A percentile compares a stretch with the other conserved stretches of the same genome.
Evolutionary conservation across 441 rosid species (phyloP).

Genomic region (Erysimum cheiri): DNA sequence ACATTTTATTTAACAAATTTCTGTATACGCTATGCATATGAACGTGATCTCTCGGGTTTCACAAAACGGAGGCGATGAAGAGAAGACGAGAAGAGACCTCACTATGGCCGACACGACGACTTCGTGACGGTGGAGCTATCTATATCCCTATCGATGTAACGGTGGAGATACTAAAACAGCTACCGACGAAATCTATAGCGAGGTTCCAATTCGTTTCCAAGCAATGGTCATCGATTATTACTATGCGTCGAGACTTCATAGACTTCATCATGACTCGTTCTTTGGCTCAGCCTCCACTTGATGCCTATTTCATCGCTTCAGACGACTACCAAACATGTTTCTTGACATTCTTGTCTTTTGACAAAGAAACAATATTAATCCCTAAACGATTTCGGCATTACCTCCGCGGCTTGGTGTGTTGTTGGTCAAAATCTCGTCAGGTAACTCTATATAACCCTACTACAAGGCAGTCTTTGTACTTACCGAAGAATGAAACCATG

Average conservation of each 20-base stretch:
- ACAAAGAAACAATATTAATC: background rate
- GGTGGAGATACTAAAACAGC: conserved; percentile 20
- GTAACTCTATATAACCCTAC: background rate
- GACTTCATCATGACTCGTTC: conserved; percentile 6
- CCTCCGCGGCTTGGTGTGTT: conserved; percentile 7
- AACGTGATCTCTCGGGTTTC: background rate
- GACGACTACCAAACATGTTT: background rate
- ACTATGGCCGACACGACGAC: too few species aligned
- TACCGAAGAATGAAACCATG: background rate
- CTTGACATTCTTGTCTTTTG: background rate
- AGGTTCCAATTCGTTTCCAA: conserved; percentile 15
- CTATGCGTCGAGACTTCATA: background rate
- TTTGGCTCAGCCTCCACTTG: background rate
- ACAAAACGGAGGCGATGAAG: background rate
- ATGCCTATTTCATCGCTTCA: background rate
- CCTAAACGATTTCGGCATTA: background rate
- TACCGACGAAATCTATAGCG: conserved; percentile 9
- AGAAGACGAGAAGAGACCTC: background rate
- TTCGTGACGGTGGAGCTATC: background rate
- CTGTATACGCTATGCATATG: too few species aligned
- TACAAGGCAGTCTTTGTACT: background rate
- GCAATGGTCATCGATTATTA: background rate
- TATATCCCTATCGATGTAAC: background rate
- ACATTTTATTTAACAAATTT: too few species aligned
- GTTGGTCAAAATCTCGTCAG: background rate